Percentiles rank a stretch among this genome's conserved stretches.
Conservation (phyloP, 805 yeast genomes). For the Wilhelminamyces savonicus region DNA sequence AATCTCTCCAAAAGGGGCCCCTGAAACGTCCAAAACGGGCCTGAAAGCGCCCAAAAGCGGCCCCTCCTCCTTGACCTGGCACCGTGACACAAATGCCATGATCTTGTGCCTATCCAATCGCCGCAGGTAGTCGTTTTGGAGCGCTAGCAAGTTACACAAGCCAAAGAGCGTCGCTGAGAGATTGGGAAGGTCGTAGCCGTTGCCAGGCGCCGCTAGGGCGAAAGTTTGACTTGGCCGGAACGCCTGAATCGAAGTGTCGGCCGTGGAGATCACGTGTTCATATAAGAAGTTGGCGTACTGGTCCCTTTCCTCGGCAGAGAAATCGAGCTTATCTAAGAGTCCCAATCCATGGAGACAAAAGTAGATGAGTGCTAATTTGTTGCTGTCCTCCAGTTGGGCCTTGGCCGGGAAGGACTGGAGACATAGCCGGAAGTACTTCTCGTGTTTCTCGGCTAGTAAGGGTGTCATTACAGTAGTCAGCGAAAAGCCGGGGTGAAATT, state of each 20-base stretch:
- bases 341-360: slow-evolving; percentile 62
- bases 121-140: slow-evolving; percentile 36
- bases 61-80: slow-evolving; percentile 43
- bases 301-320: slow-evolving; percentile 17
- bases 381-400: slow-evolving; percentile 61
- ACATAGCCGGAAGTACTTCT: slow-evolving; percentile 44
- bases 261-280: slow-evolving; percentile 31
- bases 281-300: slow-evolving; percentile 40
- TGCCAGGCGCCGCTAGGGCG: slow-evolving; percentile 11
- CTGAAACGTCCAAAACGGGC: slow-evolving; percentile 21
- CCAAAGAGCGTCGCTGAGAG: slow-evolving; percentile 77
- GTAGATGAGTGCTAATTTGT: slow-evolving; percentile 61
- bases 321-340: slow-evolving; percentile 31
- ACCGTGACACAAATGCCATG: slow-evolving; percentile 47
- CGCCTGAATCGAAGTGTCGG: slow-evolving; percentile 31
- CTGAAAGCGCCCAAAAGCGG: slow-evolving; percentile 25
- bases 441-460: slow-evolving; percentile 22
- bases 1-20: slow-evolving; percentile 48
- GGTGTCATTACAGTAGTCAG: too few relatives aligned
- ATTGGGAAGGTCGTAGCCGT: slow-evolving; percentile 52
- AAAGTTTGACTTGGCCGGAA: slow-evolving; percentile 58
- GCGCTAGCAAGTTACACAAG: slow-evolving; percentile 46
- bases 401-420: slow-evolving; percentile 48
- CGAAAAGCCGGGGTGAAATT: too few relatives aligned
- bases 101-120: slow-evolving; percentile 38